These are phyloP conservation scores for Dothistroma pini DNA, from an alignment of 2,329 filamentous ascomycete genomes.

Conservation along the genomic window DNA sequence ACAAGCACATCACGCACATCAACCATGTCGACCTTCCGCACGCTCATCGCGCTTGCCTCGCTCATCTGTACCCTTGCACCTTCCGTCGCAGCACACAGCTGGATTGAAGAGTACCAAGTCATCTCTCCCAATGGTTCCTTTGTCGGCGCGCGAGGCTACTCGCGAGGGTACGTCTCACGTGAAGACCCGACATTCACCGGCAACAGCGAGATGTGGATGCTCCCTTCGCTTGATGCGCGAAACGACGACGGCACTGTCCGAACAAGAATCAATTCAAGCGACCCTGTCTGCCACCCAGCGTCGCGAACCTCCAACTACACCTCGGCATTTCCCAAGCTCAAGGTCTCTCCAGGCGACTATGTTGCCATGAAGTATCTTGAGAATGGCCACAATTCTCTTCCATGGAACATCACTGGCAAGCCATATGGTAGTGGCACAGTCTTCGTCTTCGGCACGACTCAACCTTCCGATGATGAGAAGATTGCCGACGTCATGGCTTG, in stretches of 20 bases:
- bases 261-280: conserved; percentile 47
- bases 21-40: conserved; percentile 14
- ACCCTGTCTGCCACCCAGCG: conserved; percentile 60
- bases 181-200: conserved; percentile 56
- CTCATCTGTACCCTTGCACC: conserved; percentile 28
- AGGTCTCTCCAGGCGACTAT: conserved; percentile 48
- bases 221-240: conserved; percentile 50
- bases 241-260: conserved; percentile 36
- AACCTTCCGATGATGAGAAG: conserved; percentile 53
- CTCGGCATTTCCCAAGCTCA: conserved; percentile 60
- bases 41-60: conserved; percentile 14
- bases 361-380: conserved; percentile 50
- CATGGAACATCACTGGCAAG: conserved; percentile 41
- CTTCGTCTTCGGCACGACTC: conserved; percentile 49
- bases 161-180: conserved; percentile 66
- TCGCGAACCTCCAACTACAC: conserved; percentile 56
- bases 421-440: conserved; percentile 44
- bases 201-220: conserved; percentile 56
- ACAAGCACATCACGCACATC: not conserved
- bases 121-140: conserved; percentile 73
- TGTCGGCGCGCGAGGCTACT: conserved; percentile 65
- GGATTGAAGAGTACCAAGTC: conserved; percentile 72
- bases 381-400: conserved; percentile 49
- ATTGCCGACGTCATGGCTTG: conserved; percentile 69
- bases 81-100: conserved; percentile 61